A percentile compares a stretch with the other conserved stretches of the same genome.
Conservation (phyloP, 371 early-diverging fungal species). For the Saksenaea vasiformis region DNA sequence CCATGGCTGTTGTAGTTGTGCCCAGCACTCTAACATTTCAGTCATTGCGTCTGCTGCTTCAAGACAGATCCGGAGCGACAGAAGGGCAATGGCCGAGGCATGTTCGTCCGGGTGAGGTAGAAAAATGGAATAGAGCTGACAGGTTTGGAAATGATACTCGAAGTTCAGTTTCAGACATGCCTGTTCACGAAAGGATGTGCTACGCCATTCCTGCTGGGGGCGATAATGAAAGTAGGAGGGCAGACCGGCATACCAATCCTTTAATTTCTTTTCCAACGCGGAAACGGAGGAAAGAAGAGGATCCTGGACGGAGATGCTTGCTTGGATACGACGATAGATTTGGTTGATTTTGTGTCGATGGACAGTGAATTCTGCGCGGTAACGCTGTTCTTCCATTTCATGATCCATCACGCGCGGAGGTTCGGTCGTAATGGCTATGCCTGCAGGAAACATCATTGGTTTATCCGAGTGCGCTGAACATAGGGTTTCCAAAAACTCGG, state of each 20-base stretch:
- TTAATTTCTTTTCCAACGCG: conserved; percentile 20
- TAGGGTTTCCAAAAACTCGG: conserved; percentile 42
- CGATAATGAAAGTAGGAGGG: conserved; percentile 26
- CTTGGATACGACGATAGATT: conserved; percentile 28
- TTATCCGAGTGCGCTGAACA: conserved; percentile 29
- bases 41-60: conserved; percentile 27
- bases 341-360: conserved; percentile 29
- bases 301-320: conserved; percentile 12
- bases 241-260: conserved; percentile 21
- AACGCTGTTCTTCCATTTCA: conserved; percentile 25
- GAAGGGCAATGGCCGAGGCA: conserved; percentile 22
- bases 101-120: conserved; percentile 14
- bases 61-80: conserved; percentile 20
- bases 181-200: conserved; percentile 34
- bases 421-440: conserved; percentile 13
- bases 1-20: conserved; percentile 31
- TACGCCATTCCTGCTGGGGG: conserved; percentile 18
- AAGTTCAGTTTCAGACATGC: conserved; percentile 32
- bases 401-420: conserved; percentile 21
- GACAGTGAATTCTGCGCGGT: conserved; percentile 23
- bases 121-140: conserved; percentile 30
- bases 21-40: conserved; percentile 26
- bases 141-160: conserved; percentile 32
- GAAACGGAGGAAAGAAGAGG: conserved; percentile 25
- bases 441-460: conserved; percentile 25